Base-by-base conservation (phyloP, 2,329 filamentous ascomycete genomes). In the Penicillium verrucosum region DNA sequence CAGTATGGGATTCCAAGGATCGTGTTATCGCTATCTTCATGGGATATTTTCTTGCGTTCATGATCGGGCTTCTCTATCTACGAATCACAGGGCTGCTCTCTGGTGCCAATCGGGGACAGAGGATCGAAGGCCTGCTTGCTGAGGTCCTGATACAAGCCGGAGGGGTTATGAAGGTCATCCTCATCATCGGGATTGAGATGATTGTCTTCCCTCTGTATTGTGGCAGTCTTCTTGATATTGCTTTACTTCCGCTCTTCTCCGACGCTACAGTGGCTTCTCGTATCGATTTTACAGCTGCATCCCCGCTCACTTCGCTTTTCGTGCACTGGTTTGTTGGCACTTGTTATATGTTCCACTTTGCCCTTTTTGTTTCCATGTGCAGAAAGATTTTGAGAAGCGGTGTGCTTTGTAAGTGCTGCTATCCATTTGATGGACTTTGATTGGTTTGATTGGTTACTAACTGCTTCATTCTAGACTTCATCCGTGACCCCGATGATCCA, bases 321-420 rank as follows among this genome's bases (percentile, higher is more conserved):
- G 89, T 97, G 51, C 94, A 99, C 73, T 99, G 94, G 94, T 99
- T 99, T 70, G 88, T 97, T 55, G 94, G 94, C 47, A 99, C 94
- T 4, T 96, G 92, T 61, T 99, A 99, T 75, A 99, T 99, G 95
- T 99, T 99, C 77, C 94, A 99, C 72, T 99, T 99, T 72, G 94
- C 94, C 5, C 83, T 99, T 3, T 99, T 99, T 71, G 94, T 99
- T 18, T 95, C 92, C 55, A 97, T 99, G 92, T 99, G 94, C 75
- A 88, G 94, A 60, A 97, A 96, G 78, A 96, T 97, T 57, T 90
- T 99, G 88, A 88, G 94, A 61, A 91, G 86, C 64, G 94, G 94
- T 50, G 94, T 99, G 40, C 80, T 99, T 57, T 97, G 88, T 90
- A 80, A 83, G 87, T 82, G 43, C 30, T 25, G 29, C 50, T 6